phyloP scores from a whole-genome alignment of 225 moss, liverwort and hornwort genomes.

The Antitrichia curtipendula region DNA sequence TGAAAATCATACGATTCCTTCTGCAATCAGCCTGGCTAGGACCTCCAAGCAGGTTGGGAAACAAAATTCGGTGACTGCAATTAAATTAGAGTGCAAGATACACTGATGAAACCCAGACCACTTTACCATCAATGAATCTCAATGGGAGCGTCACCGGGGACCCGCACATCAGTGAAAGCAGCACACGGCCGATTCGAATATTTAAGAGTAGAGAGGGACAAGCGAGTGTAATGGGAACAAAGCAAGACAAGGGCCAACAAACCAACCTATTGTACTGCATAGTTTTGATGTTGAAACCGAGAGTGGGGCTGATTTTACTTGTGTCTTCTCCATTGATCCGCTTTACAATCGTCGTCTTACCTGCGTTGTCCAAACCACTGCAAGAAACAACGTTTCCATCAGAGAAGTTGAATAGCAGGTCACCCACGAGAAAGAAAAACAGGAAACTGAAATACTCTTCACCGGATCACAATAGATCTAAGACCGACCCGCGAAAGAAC shows the following conservation, averaged over 20 bases:
- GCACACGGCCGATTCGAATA: not conserved
- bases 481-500: not conserved
- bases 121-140: not conserved
- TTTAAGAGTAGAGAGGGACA: not conserved
- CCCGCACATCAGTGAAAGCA: not conserved
- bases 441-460: not conserved
- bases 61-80: not conserved
- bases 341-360: slow-evolving; percentile 96
- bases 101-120: not conserved
- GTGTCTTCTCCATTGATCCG: slow-evolving; percentile 95
- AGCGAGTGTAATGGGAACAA: not conserved
- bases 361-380: slow-evolving; percentile 96
- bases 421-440: not conserved
- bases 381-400: not conserved
- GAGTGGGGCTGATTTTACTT: slow-evolving; percentile 92
- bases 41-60: not conserved
- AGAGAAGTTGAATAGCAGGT: not conserved
- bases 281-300: slow-evolving; percentile 97
- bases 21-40: not conserved
- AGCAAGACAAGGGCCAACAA: not conserved
- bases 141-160: not conserved
- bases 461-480: not conserved
- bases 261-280: slow-evolving; percentile 81
- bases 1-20: not conserved
- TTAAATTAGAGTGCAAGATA: not conserved